Evolutionary conservation across 768 basidiomycete genomes (phyloP).

Genomic region (Rubroboletus satanas): DNA sequence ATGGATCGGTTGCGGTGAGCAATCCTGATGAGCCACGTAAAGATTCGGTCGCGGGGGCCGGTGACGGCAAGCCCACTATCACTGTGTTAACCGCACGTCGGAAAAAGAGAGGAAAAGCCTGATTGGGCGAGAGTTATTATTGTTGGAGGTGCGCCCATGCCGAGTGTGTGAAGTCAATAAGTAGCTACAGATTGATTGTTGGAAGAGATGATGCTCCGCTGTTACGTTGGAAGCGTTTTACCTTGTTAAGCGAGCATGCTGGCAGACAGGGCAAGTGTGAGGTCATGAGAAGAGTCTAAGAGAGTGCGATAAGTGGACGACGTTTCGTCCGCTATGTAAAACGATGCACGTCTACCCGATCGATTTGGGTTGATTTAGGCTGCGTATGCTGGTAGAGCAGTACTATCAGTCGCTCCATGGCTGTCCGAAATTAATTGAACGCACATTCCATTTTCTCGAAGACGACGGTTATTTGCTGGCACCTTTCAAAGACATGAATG

Average conservation of each 20-base stretch:
- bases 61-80: constrained; percentile 32
- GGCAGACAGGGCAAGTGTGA: background rate
- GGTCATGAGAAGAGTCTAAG: background rate
- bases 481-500: background rate
- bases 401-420: background rate
- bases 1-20: constrained; percentile 51
- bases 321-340: background rate
- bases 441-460: constrained; percentile 17
- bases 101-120: constrained; percentile 40
- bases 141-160: constrained; percentile 1
- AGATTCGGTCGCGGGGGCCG: constrained; percentile 5
- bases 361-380: constrained; percentile 6
- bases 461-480: constrained; percentile 6
- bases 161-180: constrained; percentile 1
- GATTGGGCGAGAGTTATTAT: constrained; percentile 6
- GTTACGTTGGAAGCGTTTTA: constrained; percentile 15
- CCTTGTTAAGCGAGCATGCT: background rate
- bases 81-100: constrained; percentile 61
- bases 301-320: background rate
- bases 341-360: background rate
- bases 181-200: constrained; percentile 3
- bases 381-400: background rate
- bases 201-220: constrained; percentile 4
- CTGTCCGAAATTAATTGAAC: constrained; percentile 11
- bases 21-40: constrained; percentile 40